Conservation (phyloP, 2,329 filamentous ascomycete genomes). For the Escovopsis sp. region DNA sequence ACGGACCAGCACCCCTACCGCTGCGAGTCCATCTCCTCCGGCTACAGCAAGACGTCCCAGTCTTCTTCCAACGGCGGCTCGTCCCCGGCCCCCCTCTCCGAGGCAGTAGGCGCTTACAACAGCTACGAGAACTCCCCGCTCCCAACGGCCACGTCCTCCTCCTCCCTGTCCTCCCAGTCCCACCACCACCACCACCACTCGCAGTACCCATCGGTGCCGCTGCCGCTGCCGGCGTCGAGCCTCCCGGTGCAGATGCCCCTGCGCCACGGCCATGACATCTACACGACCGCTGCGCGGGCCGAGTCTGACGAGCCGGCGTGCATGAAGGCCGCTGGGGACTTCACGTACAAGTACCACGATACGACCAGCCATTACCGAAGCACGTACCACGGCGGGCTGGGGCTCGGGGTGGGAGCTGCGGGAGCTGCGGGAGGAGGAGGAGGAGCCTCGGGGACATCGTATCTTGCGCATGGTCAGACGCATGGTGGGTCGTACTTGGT, state of each 20-base stretch:
- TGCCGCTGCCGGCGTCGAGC: constrained; percentile 3
- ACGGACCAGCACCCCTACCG: constrained; percentile 11
- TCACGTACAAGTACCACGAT: constrained; percentile 18
- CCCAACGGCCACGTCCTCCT: constrained; percentile 3
- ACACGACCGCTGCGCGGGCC: constrained; percentile 7
- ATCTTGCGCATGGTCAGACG: constrained; percentile 1
- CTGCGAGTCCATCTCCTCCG: constrained; percentile 12
- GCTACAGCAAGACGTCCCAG: constrained; percentile 9
- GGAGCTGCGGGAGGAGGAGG: no score
- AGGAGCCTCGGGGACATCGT: background rate
- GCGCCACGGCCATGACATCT: constrained; percentile 4
- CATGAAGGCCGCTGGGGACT: constrained; percentile 8
- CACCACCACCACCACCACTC: no score
- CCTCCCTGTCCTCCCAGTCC: background rate
- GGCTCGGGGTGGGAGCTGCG: background rate
- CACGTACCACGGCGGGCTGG: constrained; percentile 1
- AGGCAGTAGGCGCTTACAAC: constrained; percentile 3
- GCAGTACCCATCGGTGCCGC: background rate
- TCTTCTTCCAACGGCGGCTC: constrained; percentile 2
- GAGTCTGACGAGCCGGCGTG: constrained; percentile 7
- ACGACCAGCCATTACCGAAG: constrained; percentile 8
- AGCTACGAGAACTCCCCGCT: constrained; percentile 5
- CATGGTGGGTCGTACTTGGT: constrained; percentile 1
- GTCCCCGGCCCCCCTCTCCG: constrained; percentile 4
- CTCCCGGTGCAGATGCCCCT: background rate